Evolutionary conservation across 495 filamentous ascomycete species (phyloP).

Genomic region (Staphylotrichum longicolle): DNA sequence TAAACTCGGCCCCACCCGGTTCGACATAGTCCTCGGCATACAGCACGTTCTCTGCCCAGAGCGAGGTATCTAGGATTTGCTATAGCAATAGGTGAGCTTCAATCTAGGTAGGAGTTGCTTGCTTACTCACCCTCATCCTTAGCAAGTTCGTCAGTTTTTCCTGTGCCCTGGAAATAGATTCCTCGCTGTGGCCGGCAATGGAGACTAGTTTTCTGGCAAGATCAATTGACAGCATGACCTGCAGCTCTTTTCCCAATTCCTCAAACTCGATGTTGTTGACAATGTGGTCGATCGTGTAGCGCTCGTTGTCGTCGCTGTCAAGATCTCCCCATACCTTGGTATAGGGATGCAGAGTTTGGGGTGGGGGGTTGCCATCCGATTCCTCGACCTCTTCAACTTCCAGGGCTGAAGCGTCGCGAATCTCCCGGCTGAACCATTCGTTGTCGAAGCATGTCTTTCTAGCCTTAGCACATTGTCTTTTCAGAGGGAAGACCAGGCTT

Average conservation of each 20-base stretch:
- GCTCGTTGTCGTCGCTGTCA: slow-evolving; percentile 15
- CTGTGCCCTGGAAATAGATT: slow-evolving; percentile 24
- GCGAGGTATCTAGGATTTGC: slow-evolving; percentile 1
- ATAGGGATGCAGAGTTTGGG: slow-evolving; percentile 9
- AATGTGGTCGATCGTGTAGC: slow-evolving; percentile 20
- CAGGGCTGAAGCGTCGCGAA: neutral
- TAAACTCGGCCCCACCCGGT: slow-evolving; percentile 6
- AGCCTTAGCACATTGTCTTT: slow-evolving; percentile 1
- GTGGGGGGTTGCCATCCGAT: neutral
- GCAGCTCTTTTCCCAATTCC: slow-evolving; percentile 29
- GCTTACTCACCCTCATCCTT: slow-evolving; percentile 35
- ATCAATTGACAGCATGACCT: slow-evolving; percentile 28
- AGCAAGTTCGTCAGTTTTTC: slow-evolving; percentile 40
- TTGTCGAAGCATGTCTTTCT: slow-evolving; percentile 13
- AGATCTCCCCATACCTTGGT: slow-evolving; percentile 24
- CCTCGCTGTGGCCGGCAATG: slow-evolving; percentile 32
- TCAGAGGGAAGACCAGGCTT: neutral
- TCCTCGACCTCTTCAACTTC: neutral
- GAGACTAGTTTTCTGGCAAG: slow-evolving; percentile 33
- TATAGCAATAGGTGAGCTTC: neutral
- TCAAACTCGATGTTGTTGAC: slow-evolving; percentile 20
- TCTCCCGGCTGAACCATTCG: slow-evolving; percentile 14
- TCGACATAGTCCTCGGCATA: slow-evolving; percentile 39
- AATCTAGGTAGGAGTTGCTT: neutral
- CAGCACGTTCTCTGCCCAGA: slow-evolving; percentile 29